phyloP scores from a whole-genome alignment of 352 stramenopile species.

The Pythium oligandrum region DNA sequence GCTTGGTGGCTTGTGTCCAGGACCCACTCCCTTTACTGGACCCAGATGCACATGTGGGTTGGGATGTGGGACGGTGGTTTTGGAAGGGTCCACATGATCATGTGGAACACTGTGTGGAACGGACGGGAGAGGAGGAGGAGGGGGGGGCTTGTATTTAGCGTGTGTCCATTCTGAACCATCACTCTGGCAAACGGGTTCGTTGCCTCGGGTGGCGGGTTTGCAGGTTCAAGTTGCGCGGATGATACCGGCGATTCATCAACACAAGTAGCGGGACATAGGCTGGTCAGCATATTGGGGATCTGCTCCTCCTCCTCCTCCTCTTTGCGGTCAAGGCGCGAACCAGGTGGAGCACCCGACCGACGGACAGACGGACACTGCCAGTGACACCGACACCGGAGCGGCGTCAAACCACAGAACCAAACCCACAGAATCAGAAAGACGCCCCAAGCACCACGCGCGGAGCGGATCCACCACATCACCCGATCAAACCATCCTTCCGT shows the following conservation, averaged over 20 bases:
- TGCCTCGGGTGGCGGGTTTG: too few relatives aligned
- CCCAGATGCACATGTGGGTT: background rate
- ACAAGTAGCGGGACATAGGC: conserved; percentile 18
- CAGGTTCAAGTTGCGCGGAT: conserved; percentile 22
- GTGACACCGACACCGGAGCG: background rate
- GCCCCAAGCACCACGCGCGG: too few relatives aligned
- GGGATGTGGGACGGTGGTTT: too few relatives aligned
- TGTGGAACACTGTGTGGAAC: conserved; percentile 3
- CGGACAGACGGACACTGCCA: conserved; percentile 5
- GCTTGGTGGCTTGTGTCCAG: background rate
- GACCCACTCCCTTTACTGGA: background rate
- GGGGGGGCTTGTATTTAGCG: too few relatives aligned
- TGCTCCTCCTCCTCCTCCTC: background rate
- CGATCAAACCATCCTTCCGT: too few relatives aligned
- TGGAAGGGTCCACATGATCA: background rate
- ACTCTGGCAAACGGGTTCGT: conserved; percentile 6
- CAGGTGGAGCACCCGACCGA: conserved; percentile 7
- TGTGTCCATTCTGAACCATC: conserved; percentile 7
- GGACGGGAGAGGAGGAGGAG: background rate
- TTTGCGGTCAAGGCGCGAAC: background rate
- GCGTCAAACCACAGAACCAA: too few relatives aligned
- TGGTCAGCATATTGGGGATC: background rate
- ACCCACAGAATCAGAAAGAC: too few relatives aligned
- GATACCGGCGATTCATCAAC: conserved; percentile 26
- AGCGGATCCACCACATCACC: too few relatives aligned